Base-by-base conservation (phyloP, 345 rosid species). In the Corchorus capsularis region DNA sequence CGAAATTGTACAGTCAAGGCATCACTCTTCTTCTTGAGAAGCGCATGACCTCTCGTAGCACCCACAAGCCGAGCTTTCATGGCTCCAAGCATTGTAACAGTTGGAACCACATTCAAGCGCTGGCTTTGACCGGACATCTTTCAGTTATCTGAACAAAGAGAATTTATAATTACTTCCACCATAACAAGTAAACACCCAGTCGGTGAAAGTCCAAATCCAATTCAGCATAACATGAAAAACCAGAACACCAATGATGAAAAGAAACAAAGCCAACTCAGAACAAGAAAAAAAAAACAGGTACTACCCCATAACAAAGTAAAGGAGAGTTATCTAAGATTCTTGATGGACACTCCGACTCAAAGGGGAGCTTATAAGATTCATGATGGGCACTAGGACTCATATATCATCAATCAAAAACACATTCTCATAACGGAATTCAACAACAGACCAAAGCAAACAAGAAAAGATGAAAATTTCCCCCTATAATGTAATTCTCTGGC, bases 11-110 rank as follows among this genome's bases (percentile, higher is more conserved):
- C 97, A 5, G 94, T 94, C 66, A 93, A 77, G 75, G 98, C 98
- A 86, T 94, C 98, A 76, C 98, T 92, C 94, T 94, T 94, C 86
- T 94, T 93, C 89, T 92, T 94, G 67, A 93, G 97, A 37, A 94
- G 93, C 72, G 97, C 97, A 85, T 91, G 97, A 32, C 98, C 97
- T 86, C 97, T 90, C 13, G 97, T 94, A 17, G 98, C 98, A 49
- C 98, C 98, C 45, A 92, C 77, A 50, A 92, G 94, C 69, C 98
- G 90, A 12, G 92, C 91, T 88, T 94, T 94, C 85, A 94, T 74
- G 34, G 89, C 78, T 53, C 91, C 91, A 43, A 90, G 95, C 93
- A 88, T 85, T 13, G 98, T 90, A 53, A 94, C 95, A 7, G 97
- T 92, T 2, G 98, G 98, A 85, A 90, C 98, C 60, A 94, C 97